Evolutionary conservation across 495 filamentous ascomycete genomes (phyloP).

Genomic region (Daldinia vernicosa): DNA sequence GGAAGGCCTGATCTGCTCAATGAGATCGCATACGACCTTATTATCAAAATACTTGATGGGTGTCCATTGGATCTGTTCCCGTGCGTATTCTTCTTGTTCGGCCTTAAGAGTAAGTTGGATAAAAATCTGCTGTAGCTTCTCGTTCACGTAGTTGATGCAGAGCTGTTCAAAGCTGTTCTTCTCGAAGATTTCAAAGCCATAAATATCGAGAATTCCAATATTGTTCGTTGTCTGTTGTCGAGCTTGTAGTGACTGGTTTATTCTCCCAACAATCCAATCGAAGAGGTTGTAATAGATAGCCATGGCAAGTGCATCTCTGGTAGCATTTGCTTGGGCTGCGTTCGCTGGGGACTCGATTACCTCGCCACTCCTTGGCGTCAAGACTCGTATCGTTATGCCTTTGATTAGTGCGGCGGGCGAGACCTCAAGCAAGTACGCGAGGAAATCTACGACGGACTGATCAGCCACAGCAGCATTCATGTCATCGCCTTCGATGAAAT

Average conservation of each 20-base stretch:
- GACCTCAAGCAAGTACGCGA: constrained; percentile 93
- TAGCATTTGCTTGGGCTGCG: constrained; percentile 87
- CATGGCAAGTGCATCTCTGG: constrained; percentile 91
- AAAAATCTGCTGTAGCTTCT: constrained; percentile 99
- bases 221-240: constrained; percentile 78
- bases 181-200: constrained; percentile 99
- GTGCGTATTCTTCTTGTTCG: constrained; percentile 97
- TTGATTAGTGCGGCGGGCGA: constrained; percentile 81
- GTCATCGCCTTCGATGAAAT: constrained; percentile 85
- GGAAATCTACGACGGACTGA: constrained; percentile 89
- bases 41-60: constrained; percentile 99
- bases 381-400: constrained; percentile 86
- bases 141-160: constrained; percentile 99
- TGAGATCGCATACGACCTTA: constrained; percentile 97
- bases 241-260: constrained; percentile 88
- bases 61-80: constrained; percentile 98
- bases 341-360: constrained; percentile 95
- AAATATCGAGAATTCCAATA: constrained; percentile 98
- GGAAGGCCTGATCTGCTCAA: constrained; percentile 89
- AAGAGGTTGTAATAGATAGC: constrained; percentile 98
- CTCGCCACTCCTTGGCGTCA: constrained; percentile 87
- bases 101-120: constrained; percentile 97
- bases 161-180: constrained; percentile 99
- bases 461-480: constrained; percentile 88
- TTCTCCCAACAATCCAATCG: constrained; percentile 96